Conservation (phyloP, 805 yeast species). For the Teunomyces barrocoloradensis region DNA sequence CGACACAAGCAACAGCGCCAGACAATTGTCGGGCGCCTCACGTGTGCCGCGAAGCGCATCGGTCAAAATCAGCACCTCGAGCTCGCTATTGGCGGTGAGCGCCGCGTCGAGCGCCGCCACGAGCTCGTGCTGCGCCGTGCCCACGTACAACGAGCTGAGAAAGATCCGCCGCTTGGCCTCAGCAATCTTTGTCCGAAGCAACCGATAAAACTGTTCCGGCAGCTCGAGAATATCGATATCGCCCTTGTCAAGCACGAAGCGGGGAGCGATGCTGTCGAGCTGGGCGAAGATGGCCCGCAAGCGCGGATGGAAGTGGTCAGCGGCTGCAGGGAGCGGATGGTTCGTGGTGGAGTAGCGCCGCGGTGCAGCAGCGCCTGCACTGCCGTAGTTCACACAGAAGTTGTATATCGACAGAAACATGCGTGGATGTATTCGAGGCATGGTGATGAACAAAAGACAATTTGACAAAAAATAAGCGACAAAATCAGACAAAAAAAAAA, state of each 20-base stretch:
- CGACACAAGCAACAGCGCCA: slow-evolving; percentile 71
- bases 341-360: slow-evolving; percentile 27
- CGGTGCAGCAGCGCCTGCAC: slow-evolving; percentile 5
- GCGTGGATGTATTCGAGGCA: slow-evolving; percentile 3
- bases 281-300: slow-evolving; percentile 45
- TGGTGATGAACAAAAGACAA: neutral
- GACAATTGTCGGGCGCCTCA: slow-evolving; percentile 75
- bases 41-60: slow-evolving; percentile 93
- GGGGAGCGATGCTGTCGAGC: slow-evolving; percentile 62
- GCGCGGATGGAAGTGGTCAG: slow-evolving; percentile 42
- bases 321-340: slow-evolving; percentile 16
- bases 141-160: slow-evolving; percentile 82
- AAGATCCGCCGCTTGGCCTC: slow-evolving; percentile 67
- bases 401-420: slow-evolving; percentile 28
- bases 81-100: slow-evolving; percentile 52
- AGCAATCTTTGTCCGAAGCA: slow-evolving; percentile 60
- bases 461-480: neutral
- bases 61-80: slow-evolving; percentile 69
- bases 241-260: slow-evolving; percentile 55
- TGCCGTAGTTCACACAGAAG: slow-evolving; percentile 14
- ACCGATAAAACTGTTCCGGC: slow-evolving; percentile 72
- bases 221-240: slow-evolving; percentile 60
- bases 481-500: neutral
- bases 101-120: slow-evolving; percentile 62
- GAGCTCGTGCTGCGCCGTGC: slow-evolving; percentile 76